Evolutionary conservation across 139 green algal species (phyloP).

Genomic region (Coelastrella sp.): DNA sequence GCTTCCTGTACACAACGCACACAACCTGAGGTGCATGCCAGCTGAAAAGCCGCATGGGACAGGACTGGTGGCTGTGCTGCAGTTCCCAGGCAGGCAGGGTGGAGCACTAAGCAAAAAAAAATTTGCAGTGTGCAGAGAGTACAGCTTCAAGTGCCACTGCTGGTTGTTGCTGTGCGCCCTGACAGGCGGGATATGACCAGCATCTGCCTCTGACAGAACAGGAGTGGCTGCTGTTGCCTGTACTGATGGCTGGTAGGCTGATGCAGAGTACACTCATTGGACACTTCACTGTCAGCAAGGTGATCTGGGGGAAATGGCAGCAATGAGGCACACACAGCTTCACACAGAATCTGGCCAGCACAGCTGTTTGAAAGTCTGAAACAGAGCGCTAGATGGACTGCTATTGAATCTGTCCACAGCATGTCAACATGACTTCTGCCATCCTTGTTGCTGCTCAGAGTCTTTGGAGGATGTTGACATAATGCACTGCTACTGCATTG

Average conservation of each 20-base stretch:
- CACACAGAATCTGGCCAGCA: not conserved
- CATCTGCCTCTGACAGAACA: constrained; percentile 10
- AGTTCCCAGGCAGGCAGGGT: too few species aligned
- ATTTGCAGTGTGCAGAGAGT: too few species aligned
- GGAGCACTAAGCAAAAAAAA: too few species aligned
- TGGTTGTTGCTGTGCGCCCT: not conserved
- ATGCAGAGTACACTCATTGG: constrained; percentile 43
- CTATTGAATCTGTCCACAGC: too few species aligned
- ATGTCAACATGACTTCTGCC: too few species aligned
- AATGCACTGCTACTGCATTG: too few species aligned
- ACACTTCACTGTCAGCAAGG: constrained; percentile 35
- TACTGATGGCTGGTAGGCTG: constrained; percentile 29
- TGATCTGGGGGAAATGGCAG: not conserved
- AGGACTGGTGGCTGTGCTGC: too few species aligned
- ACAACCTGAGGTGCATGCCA: too few species aligned
- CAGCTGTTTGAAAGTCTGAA: not conserved
- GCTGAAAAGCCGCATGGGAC: too few species aligned
- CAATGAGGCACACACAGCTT: not conserved
- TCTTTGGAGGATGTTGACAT: too few species aligned
- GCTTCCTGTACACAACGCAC: not conserved
- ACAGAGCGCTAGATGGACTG: not conserved
- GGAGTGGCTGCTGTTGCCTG: constrained; percentile 34
- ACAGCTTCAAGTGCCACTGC: too few species aligned
- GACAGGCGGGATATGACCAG: constrained; percentile 5
- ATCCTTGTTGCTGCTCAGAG: too few species aligned